These are phyloP conservation scores for Trichoderma simmonsii DNA, from an alignment of 2,329 filamentous ascomycete genomes.

Conservation along the genomic window DNA sequence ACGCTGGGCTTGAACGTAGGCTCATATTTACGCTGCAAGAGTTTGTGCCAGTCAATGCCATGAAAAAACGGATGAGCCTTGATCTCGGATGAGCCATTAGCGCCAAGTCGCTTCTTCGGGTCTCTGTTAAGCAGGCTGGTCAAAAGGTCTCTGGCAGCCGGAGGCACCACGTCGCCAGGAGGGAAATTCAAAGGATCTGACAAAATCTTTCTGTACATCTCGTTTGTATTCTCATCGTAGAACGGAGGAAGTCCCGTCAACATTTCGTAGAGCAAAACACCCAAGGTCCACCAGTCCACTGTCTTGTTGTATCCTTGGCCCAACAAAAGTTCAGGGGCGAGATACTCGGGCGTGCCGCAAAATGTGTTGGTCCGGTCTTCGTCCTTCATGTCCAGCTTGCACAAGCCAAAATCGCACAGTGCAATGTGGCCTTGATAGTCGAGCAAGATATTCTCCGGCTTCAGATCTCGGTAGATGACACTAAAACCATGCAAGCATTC, in stretches of 20 bases:
- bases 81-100: conserved; percentile 93
- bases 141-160: conserved; percentile 87
- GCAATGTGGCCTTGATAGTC: conserved; percentile 98
- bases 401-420: conserved; percentile 95
- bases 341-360: conserved; percentile 95
- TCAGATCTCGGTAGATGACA: conserved; percentile 80
- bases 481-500: conserved; percentile 98
- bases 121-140: conserved; percentile 89
- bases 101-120: conserved; percentile 83
- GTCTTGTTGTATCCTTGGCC: conserved; percentile 97
- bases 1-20: conserved; percentile 96
- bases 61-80: conserved; percentile 99
- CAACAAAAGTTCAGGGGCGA: conserved; percentile 88
- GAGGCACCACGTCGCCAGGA: conserved; percentile 72
- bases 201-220: conserved; percentile 99
- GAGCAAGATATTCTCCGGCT: conserved; percentile 90
- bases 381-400: conserved; percentile 99
- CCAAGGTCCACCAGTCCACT: conserved; percentile 98
- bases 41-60: conserved; percentile 96
- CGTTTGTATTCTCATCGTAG: conserved; percentile 98
- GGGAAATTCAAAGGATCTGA: conserved; percentile 96
- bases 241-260: conserved; percentile 94
- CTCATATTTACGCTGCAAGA: conserved; percentile 96
- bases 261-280: conserved; percentile 97
- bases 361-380: conserved; percentile 98